Percentiles rank a stretch among this genome's conserved stretches.
Conservation (phyloP, 192 early-diverging fungal genomes). For the Mortierella hygrophila region DNA sequence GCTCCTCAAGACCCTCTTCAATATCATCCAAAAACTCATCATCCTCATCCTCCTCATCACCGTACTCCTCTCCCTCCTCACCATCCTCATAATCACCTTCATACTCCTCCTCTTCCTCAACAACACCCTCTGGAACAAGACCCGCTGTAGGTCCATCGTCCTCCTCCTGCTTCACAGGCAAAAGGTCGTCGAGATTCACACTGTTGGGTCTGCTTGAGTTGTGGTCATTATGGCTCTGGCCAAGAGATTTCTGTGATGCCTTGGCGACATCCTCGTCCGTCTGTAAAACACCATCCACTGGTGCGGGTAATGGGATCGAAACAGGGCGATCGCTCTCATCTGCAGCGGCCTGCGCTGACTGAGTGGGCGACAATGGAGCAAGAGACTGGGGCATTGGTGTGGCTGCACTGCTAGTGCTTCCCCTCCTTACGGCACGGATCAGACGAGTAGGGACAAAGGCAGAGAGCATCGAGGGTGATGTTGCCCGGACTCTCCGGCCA, state of each 20-base stretch:
- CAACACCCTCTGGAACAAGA: conserved; percentile 22
- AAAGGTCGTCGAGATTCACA: conserved; percentile 20
- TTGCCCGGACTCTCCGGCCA: conserved; percentile 15
- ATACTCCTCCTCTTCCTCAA: conserved; percentile 49
- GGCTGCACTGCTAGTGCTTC: conserved; percentile 25
- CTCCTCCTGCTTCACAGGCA: conserved; percentile 33
- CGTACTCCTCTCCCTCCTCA: conserved; percentile 54
- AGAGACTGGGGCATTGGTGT: neutral
- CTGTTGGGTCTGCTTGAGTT: conserved; percentile 22
- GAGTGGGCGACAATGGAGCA: neutral
- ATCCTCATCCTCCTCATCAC: conserved; percentile 41
- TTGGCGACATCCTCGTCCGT: conserved; percentile 28
- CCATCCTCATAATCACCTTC: conserved; percentile 57
- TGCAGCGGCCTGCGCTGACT: neutral
- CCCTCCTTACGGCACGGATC: conserved; percentile 45
- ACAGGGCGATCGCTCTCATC: conserved; percentile 17
- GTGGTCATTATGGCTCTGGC: neutral
- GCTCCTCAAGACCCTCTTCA: conserved; percentile 37
- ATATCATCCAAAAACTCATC: conserved; percentile 51
- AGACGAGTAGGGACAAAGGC: conserved; percentile 41
- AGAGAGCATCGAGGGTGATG: conserved; percentile 49
- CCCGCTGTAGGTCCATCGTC: conserved; percentile 22
- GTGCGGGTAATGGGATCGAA: conserved; percentile 17
- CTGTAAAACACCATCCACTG: conserved; percentile 8
- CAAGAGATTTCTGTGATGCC: neutral